phyloP scores from a whole-genome alignment of 2,329 filamentous ascomycete genomes.

The Zelopaecilomyces penicillatus region DNA sequence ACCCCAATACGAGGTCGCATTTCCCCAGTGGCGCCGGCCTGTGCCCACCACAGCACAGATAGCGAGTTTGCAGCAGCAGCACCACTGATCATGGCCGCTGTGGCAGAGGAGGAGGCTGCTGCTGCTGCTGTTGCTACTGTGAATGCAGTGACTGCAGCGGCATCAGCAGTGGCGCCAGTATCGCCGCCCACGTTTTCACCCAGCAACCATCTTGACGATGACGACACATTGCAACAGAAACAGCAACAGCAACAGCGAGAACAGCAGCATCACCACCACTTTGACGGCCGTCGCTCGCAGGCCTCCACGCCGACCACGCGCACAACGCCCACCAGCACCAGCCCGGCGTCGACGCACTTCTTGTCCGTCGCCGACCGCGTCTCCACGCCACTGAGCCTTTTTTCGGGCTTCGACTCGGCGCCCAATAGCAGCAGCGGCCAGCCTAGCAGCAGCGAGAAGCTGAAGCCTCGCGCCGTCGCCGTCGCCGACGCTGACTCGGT shows the following conservation, averaged over 20 bases:
- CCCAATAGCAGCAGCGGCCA: constrained; percentile 4
- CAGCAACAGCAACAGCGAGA: background rate
- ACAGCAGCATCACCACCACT: constrained; percentile 2
- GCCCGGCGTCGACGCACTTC: constrained; percentile 19
- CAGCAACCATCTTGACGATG: background rate
- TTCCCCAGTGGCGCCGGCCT: background rate
- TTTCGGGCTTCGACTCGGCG: constrained; percentile 14
- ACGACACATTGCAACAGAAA: background rate
- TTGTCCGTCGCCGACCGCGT: constrained; percentile 21
- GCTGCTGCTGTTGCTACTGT: background rate
- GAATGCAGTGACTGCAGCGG: background rate
- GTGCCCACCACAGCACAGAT: background rate
- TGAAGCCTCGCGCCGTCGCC: background rate
- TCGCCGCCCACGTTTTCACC: background rate
- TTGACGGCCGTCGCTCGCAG: background rate
- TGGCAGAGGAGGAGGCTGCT: constrained; percentile 4
- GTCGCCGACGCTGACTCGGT: constrained; percentile 1
- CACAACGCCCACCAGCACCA: constrained; percentile 16
- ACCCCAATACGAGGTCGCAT: background rate
- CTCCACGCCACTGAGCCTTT: constrained; percentile 20
- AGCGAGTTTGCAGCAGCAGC: background rate
- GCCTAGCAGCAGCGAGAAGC: background rate
- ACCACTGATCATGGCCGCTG: constrained; percentile 2
- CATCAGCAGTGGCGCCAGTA: background rate
- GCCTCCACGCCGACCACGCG: constrained; percentile 16